Base-by-base conservation (phyloP, 768 basidiomycete species). In the Leucogyrophana mollusca region DNA sequence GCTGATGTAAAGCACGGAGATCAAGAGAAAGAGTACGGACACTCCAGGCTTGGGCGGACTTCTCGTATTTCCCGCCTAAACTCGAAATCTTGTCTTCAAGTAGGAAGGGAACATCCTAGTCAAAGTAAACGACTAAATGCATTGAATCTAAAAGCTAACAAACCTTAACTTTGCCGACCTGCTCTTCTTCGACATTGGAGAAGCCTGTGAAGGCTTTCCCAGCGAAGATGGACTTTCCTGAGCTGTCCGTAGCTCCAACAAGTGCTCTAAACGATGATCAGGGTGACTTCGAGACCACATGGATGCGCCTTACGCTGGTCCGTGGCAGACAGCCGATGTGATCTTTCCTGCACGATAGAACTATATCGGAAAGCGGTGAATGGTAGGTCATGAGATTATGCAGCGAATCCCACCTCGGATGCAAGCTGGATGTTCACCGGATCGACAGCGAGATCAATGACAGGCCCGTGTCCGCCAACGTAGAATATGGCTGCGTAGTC, bases 401-500 rank as follows among this genome's bases (percentile, higher is more conserved):
- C n/a, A 10, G 24, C 25, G 46, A 38, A 11, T 35, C 72, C 49
- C 55, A 79, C 85, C 48, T 81, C 66, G 18, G 74, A 76, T 21
- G 77, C 78, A 40, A 90, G 70, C 54, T 76, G 72, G 52, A 70
- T 73, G 60, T 85, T 85, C 34, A 67, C 62, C 2, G 72, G 61
- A 61, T 90, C 80, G 9, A 52, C 54, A 2, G 87, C 66, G 32
- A 91, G 74, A 62, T 91, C 89, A 36, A 91, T 70, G 30, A 84
- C 78, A 10, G 89, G 87, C 0, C 87, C 87, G 56, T 89, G 86
- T 24, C 90, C 88, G 34, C 89, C 90, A 45, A 87, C 76, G 57
- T 87, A 88, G 66, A 86, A 90, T 45, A 92, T 69, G 11, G 82
- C 89, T 43, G 76, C 81, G 58, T 88, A 91, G 54, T 86, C 80